Evolutionary conservation across 1,284 basidiomycete genomes (phyloP).

Genomic region (Trametes sp.): DNA sequence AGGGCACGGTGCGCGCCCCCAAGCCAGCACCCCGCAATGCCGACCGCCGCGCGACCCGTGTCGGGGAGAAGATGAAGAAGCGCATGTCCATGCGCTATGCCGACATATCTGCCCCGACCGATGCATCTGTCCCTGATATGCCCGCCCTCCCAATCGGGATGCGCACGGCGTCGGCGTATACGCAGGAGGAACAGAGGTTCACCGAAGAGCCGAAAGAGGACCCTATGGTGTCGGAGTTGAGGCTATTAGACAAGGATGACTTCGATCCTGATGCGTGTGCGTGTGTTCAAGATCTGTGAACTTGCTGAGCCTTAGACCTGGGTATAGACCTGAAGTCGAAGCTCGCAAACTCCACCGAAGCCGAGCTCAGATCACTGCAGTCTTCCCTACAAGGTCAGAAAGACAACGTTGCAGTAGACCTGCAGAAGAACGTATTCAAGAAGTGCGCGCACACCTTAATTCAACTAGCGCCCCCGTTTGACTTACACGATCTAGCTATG

Average conservation of each 20-base stretch:
- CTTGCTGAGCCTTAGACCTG: background rate
- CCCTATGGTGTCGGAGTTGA: constrained; percentile 59
- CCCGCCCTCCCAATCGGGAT: constrained; percentile 49
- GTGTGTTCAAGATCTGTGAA: constrained; percentile 43
- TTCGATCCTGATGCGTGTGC: constrained; percentile 86
- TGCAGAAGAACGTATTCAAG: constrained; percentile 89
- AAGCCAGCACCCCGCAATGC: constrained; percentile 29
- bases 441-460: constrained; percentile 64
- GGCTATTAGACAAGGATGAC: constrained; percentile 72
- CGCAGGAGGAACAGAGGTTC: constrained; percentile 35
- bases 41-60: constrained; percentile 68
- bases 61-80: constrained; percentile 94
- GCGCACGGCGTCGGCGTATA: constrained; percentile 33
- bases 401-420: constrained; percentile 71
- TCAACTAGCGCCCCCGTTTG: background rate
- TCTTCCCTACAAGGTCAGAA: constrained; percentile 71
- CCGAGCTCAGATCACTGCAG: constrained; percentile 76
- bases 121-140: constrained; percentile 62
- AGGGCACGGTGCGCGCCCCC: constrained; percentile 25
- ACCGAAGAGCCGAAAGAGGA: constrained; percentile 58
- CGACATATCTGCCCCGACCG: constrained; percentile 74
- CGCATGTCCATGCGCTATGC: constrained; percentile 92
- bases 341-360: constrained; percentile 82
- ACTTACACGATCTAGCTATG: constrained; percentile 66
- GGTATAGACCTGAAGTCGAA: constrained; percentile 73